Evolutionary conservation across 176 grass and related monocot genomes (phyloP).

Genomic region (Carex myosuroides): DNA sequence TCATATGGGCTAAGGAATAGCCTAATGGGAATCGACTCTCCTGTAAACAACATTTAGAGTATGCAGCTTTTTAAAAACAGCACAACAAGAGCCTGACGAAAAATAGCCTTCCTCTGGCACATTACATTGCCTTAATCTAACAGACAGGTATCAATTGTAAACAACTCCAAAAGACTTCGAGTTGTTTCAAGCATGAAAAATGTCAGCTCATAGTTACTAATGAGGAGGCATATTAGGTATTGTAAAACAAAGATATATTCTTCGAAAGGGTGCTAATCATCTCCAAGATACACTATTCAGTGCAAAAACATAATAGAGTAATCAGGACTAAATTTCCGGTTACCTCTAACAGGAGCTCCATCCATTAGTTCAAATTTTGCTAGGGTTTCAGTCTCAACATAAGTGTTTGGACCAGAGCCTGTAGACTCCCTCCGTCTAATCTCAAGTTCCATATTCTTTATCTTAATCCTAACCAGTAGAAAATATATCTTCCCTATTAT

Average conservation of each 20-base stretch:
- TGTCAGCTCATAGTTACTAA: background rate
- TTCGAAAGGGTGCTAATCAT: background rate
- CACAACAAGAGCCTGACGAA: background rate
- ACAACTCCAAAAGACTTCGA: background rate
- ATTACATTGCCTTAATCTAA: background rate
- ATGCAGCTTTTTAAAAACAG: background rate
- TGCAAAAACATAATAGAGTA: background rate
- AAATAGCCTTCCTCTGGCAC: background rate
- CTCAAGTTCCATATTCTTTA: conserved; percentile 98
- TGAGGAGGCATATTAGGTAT: background rate
- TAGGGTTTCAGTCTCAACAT: conserved; percentile 99
- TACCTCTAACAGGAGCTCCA: conserved; percentile 99
- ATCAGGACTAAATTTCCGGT: background rate
- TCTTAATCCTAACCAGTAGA: conserved; percentile 97
- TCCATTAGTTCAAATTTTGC: conserved; percentile 99
- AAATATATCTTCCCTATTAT: conserved; percentile 97
- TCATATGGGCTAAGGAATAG: conserved; percentile 73
- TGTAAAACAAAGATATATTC: background rate
- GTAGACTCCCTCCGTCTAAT: conserved; percentile 89
- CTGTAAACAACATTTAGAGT: background rate
- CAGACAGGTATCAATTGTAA: background rate
- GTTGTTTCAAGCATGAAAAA: background rate
- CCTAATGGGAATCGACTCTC: conserved; percentile 57
- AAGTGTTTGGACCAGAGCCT: conserved; percentile 92
- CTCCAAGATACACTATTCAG: background rate